Conservation (phyloP, 495 filamentous ascomycete genomes). For the Aspergillus wentii region DNA sequence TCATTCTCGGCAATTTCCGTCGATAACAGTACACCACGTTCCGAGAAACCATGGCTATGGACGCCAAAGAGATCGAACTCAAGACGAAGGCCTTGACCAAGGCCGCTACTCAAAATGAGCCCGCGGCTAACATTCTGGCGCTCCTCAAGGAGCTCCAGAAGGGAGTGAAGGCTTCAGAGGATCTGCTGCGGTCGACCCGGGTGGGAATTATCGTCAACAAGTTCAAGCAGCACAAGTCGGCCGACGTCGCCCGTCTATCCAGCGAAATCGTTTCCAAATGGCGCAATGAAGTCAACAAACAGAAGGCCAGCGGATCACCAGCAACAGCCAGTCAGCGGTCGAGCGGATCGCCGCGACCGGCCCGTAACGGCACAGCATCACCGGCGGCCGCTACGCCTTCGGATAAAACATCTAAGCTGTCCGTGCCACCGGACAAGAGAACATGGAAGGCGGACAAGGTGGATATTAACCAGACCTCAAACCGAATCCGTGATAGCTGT, state of each 20-base stretch:
- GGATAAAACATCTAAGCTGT: constrained; percentile 50
- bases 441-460: constrained; percentile 77
- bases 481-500: constrained; percentile 68
- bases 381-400: constrained; percentile 36
- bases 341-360: constrained; percentile 34
- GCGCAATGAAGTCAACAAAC: constrained; percentile 74
- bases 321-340: constrained; percentile 35
- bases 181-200: constrained; percentile 76
- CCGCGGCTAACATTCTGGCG: constrained; percentile 55
- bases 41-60: constrained; percentile 50
- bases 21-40: neutral
- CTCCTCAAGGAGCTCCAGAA: constrained; percentile 74
- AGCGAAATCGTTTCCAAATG: constrained; percentile 82
- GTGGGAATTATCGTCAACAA: constrained; percentile 87
- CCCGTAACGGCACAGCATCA: constrained; percentile 38
- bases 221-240: constrained; percentile 67
- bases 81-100: constrained; percentile 72
- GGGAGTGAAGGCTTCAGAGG: constrained; percentile 78
- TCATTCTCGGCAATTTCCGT: constrained; percentile 1
- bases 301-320: constrained; percentile 52
- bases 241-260: constrained; percentile 68
- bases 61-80: constrained; percentile 71
- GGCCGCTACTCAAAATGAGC: constrained; percentile 63
- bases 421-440: constrained; percentile 72
- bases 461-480: constrained; percentile 62